A percentile compares a stretch with the other conserved stretches of the same genome.
These are phyloP conservation scores for Capillidium heterosporum DNA, from an alignment of 371 early-diverging fungal genomes.

Conservation along the genomic window DNA sequence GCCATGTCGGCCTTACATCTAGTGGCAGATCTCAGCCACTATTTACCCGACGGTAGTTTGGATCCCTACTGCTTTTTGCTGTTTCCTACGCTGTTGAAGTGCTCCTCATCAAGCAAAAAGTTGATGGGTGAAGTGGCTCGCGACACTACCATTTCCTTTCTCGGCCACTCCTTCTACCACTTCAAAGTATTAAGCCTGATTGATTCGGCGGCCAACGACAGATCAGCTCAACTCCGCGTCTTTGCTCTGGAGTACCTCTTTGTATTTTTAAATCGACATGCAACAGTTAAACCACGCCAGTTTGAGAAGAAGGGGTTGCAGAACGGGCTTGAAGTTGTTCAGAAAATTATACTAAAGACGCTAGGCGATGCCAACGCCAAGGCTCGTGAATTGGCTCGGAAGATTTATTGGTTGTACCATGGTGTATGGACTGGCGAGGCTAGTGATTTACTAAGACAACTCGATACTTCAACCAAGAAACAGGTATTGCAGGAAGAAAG, in stretches of 20 bases:
- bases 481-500: neutral
- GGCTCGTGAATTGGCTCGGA: slow-evolving; percentile 1
- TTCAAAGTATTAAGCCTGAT: neutral
- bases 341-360: neutral
- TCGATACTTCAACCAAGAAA: neutral
- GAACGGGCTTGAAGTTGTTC: neutral
- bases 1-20: neutral
- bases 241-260: neutral
- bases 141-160: neutral
- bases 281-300: neutral
- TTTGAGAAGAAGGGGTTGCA: slow-evolving; percentile 4
- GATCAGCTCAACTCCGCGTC: neutral
- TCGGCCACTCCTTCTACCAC: neutral
- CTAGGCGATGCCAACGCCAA: slow-evolving; percentile 5
- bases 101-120: slow-evolving; percentile 3
- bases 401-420: neutral
- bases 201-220: neutral
- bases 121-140: neutral
- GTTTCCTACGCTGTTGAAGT: neutral
- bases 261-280: neutral
- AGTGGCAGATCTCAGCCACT: neutral
- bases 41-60: neutral
- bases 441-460: neutral
- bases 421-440: neutral
- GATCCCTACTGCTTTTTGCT: neutral